Base-by-base conservation (phyloP, 1,284 basidiomycete species). In the Neolentinus lepideus region DNA sequence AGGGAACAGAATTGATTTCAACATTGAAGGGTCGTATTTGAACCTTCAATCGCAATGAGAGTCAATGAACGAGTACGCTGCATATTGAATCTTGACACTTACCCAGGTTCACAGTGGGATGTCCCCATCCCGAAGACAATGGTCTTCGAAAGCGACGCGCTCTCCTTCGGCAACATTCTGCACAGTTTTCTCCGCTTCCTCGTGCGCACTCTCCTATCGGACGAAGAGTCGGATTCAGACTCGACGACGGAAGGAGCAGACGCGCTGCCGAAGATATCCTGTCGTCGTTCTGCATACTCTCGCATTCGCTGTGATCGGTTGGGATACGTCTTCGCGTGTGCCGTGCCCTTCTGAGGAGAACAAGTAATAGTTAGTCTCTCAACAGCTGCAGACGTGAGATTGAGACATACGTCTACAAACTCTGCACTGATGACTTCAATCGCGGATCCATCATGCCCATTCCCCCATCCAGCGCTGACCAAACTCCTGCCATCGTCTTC, bases 371-470 rank as follows among this genome's bases (percentile, higher is more conserved):
- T 58, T 31, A 47, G 19, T 35, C 56, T 52, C 16, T 55, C 54
- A 55, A 56, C 45, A 53, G 38, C 12, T 56, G 48, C 6, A 21
- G 57, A 48, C 3, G 31, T 51, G 50, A 52, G 54, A 48, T 59
- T 26, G 56, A 46, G 12, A 75, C 79, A 51, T 58, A 88, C 87
- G 72, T 81, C 71, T 43, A 81, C 75, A 63, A 86, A 82, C 61
- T 80, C 74, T 10, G 80, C 83, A 27, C 73, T 71, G 24, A 89
- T 63, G 50, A 89, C 76, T 69, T 89, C 87, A 62, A 90, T 77
- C 21, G 83, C 87, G 62, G 83, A 83, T 26, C 87, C 87, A 58
- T 88, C 86, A 61, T 90, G 88, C 3, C 83, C 82, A 59, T 78
- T 82, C 33, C 86, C 86, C 86, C 86, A 89, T 0, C 80, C 80